phyloP scores from a whole-genome alignment of 2,329 filamentous ascomycete species.

The Talaromyces sp. region DNA sequence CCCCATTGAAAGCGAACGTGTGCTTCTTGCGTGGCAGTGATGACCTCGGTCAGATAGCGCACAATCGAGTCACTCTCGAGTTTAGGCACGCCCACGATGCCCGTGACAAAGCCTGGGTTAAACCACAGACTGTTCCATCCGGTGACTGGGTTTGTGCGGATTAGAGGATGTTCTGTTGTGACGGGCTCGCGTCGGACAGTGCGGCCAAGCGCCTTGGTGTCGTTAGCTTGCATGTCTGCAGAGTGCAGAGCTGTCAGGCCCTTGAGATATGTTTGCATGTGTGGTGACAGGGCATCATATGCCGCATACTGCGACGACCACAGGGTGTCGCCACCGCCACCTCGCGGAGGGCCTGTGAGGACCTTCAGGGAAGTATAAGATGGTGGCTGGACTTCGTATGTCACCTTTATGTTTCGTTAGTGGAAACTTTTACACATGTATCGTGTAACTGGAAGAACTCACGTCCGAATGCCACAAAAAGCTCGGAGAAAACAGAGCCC shows the following conservation, averaged over 20 bases:
- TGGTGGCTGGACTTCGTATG: constrained; percentile 53
- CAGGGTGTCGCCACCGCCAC: constrained; percentile 53
- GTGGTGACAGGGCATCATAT: constrained; percentile 51
- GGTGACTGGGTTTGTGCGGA: constrained; percentile 57
- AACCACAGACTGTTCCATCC: constrained; percentile 59
- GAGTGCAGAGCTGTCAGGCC: constrained; percentile 53
- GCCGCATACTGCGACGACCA: constrained; percentile 56
- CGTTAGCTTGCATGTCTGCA: constrained; percentile 50
- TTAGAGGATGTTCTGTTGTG: constrained; percentile 51
- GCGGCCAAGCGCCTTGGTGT: constrained; percentile 46
- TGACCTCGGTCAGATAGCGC: constrained; percentile 48
- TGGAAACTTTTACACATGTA: neutral
- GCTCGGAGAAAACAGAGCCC: constrained; percentile 50
- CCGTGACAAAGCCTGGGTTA: constrained; percentile 54
- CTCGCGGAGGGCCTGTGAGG: constrained; percentile 48
- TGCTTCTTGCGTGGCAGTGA: constrained; percentile 59
- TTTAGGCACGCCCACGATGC: constrained; percentile 55
- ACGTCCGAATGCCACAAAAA: constrained; percentile 54
- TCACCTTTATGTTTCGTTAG: constrained; percentile 34
- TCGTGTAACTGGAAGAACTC: constrained; percentile 16
- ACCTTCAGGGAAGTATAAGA: constrained; percentile 54
- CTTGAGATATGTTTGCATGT: constrained; percentile 56
- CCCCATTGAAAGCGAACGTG: constrained; percentile 64
- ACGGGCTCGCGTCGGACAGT: constrained; percentile 49
- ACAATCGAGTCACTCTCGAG: constrained; percentile 51